Percentiles rank a stretch among this genome's conserved stretches.
Conservation (phyloP, 441 rosid species). For the Arabidopsis hybrid region DNA sequence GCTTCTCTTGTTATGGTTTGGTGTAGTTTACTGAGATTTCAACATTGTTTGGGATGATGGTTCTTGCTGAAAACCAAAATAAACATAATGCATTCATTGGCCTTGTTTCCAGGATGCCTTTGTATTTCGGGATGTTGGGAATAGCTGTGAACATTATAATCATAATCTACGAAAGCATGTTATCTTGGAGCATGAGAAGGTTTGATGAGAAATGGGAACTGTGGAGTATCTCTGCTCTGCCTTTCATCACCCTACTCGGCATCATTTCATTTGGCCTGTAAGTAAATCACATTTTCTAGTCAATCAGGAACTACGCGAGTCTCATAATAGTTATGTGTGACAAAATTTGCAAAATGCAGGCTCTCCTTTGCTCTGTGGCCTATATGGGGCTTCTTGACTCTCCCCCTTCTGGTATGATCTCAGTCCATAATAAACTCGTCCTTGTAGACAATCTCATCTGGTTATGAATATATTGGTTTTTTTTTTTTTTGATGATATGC, state of each 20-base stretch:
- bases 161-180: conserved; percentile 80
- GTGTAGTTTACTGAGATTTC: background rate
- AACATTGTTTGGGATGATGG: conserved; percentile 7
- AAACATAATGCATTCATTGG: background rate
- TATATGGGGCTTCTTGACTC: conserved; percentile 93
- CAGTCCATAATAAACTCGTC: background rate
- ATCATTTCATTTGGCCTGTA: conserved; percentile 88
- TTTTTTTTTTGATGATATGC: conserved; percentile 43
- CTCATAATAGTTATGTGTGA: background rate
- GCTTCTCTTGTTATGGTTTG: background rate
- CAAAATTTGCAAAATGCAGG: conserved; percentile 53
- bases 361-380: conserved; percentile 92
- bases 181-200: conserved; percentile 84
- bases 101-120: conserved; percentile 71
- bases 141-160: conserved; percentile 70
- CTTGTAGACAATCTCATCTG: conserved; percentile 3
- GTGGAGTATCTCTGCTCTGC: conserved; percentile 78
- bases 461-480: background rate
- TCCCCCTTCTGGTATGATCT: conserved; percentile 84
- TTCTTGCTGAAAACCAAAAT: conserved; percentile 14
- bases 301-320: background rate
- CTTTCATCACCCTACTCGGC: conserved; percentile 85
- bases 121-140: conserved; percentile 80
- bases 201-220: conserved; percentile 93
- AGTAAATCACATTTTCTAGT: conserved; percentile 45